phyloP scores from a whole-genome alignment of 176 grass and related monocot species.

The Panicum miliaceum region DNA sequence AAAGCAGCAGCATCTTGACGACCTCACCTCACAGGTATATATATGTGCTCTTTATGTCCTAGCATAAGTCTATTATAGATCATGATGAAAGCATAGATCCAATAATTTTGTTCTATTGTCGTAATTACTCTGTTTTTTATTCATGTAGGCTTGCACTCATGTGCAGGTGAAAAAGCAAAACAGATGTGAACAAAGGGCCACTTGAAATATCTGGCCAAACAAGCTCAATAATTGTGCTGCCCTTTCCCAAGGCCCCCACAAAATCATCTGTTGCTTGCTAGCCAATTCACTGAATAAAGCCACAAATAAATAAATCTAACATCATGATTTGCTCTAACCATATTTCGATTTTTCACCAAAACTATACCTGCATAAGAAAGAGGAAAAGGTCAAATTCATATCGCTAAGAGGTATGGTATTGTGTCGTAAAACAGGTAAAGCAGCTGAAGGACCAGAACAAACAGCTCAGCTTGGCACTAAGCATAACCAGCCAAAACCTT shows the following conservation, averaged over 20 bases:
- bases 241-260: neutral
- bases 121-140: neutral
- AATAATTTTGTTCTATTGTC: neutral
- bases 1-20: slow-evolving; percentile 77
- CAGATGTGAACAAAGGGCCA: slow-evolving; percentile 14
- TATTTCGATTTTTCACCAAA: neutral
- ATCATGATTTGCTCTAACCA: neutral
- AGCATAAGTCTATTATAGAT: slow-evolving; percentile 3
- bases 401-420: neutral
- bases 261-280: slow-evolving; percentile 10
- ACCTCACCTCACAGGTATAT: slow-evolving; percentile 60
- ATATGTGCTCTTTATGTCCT: neutral
- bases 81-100: neutral
- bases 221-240: slow-evolving; percentile 33
- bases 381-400: neutral
- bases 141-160: slow-evolving; percentile 25
- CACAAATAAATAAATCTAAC: neutral
- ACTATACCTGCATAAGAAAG: neutral
- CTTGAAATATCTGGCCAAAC: slow-evolving; percentile 38
- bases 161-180: slow-evolving; percentile 38
- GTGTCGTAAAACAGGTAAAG: slow-evolving; percentile 32
- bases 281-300: slow-evolving; percentile 13
- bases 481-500: slow-evolving; percentile 47
- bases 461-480: slow-evolving; percentile 39
- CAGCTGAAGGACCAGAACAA: slow-evolving; percentile 56